These are phyloP conservation scores for Apophysomyces sp. DNA, from an alignment of 371 early-diverging fungal genomes.

Conservation along the genomic window DNA sequence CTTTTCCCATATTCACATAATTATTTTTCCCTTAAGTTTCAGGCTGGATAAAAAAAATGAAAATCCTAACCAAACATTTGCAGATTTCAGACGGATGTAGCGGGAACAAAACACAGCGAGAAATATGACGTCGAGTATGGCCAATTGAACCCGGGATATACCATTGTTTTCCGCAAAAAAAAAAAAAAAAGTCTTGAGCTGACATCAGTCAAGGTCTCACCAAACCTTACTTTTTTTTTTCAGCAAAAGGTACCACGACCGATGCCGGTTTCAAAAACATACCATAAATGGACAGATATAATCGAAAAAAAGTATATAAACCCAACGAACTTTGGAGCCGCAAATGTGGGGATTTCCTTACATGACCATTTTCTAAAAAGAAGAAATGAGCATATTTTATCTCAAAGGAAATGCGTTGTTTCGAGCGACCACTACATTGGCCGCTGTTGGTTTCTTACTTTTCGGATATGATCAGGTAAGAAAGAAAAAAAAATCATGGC, in stretches of 20 bases:
- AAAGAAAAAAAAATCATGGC: neutral
- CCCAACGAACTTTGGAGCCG: neutral
- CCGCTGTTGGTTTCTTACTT: conserved; percentile 48
- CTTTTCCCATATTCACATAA: too few species aligned
- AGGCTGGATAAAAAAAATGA: neutral
- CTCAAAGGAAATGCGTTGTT: conserved; percentile 44
- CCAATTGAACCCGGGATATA: neutral
- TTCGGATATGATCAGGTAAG: conserved; percentile 53
- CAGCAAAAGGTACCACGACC: neutral
- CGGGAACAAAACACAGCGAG: neutral
- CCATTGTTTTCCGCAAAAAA: neutral
- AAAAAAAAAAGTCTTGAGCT: neutral
- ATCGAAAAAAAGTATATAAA: neutral
- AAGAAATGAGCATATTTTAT: conserved; percentile 22
- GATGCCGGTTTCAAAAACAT: neutral
- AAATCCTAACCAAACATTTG: neutral
- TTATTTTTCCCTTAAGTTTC: neutral
- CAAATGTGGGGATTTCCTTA: conserved; percentile 3
- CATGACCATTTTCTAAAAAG: conserved; percentile 3
- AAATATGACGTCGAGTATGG: neutral
- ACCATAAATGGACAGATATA: neutral
- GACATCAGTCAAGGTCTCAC: conserved; percentile 2
- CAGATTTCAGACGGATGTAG: neutral
- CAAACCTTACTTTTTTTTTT: neutral
- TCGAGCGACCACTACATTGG: conserved; percentile 39